Conservation (phyloP, 805 yeast genomes). For the Sugiyamaella valdiviana region DNA sequence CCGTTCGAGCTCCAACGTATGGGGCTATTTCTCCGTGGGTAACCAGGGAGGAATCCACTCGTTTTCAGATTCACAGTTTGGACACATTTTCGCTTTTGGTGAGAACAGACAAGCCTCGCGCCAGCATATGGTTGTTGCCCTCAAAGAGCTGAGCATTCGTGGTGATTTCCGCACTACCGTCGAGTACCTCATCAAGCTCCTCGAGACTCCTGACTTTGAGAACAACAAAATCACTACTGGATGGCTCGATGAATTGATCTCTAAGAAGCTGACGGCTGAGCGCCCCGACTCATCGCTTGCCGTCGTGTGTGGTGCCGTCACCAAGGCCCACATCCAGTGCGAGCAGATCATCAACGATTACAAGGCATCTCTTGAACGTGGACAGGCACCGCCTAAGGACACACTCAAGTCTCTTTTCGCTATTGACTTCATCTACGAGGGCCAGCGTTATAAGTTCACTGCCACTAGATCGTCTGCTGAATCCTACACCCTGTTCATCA, state of each 20-base stretch:
- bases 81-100: constrained; percentile 98
- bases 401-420: constrained; percentile 82
- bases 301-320: constrained; percentile 93
- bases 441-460: constrained; percentile 86
- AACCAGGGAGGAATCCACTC: constrained; percentile 96
- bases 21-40: constrained; percentile 99
- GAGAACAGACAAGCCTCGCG: constrained; percentile 97
- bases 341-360: constrained; percentile 66
- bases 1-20: constrained; percentile 94
- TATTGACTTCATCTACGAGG: constrained; percentile 93
- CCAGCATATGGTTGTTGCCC: constrained; percentile 97
- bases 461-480: constrained; percentile 89
- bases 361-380: constrained; percentile 75
- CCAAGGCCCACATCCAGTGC: constrained; percentile 83
- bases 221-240: constrained; percentile 97
- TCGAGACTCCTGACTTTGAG: constrained; percentile 95
- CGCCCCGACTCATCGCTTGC: constrained; percentile 91
- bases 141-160: constrained; percentile 91
- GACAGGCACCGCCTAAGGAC: constrained; percentile 86
- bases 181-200: constrained; percentile 87
- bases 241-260: constrained; percentile 95
- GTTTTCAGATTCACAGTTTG: constrained; percentile 96
- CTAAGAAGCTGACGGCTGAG: constrained; percentile 91
- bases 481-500: constrained; percentile 79
- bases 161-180: constrained; percentile 99